Conservation (phyloP, 1,284 basidiomycete genomes). For the Sanghuangporus baumii region DNA sequence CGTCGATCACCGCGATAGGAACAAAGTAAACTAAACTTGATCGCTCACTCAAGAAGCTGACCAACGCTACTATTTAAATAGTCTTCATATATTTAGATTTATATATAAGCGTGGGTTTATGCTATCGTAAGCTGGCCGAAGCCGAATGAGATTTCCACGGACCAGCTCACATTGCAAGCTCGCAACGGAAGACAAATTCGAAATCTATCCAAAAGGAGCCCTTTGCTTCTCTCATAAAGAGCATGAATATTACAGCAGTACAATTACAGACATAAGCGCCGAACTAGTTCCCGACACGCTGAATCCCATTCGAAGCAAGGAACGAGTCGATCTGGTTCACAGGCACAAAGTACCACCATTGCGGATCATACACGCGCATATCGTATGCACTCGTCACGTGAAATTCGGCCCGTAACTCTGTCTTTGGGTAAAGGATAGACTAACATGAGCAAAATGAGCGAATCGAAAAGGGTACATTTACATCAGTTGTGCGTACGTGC, state of each 20-base stretch:
- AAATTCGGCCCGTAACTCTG: constrained; percentile 8
- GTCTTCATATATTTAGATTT: too few relatives aligned
- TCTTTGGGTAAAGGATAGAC: constrained; percentile 4
- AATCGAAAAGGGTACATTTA: background rate
- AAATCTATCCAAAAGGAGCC: too few relatives aligned
- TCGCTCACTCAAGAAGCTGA: too few relatives aligned
- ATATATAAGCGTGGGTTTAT: too few relatives aligned
- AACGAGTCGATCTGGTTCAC: constrained; percentile 11
- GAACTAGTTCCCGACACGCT: background rate
- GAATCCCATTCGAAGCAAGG: constrained; percentile 7
- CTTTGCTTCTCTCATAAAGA: too few relatives aligned
- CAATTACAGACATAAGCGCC: background rate
- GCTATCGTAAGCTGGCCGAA: too few relatives aligned
- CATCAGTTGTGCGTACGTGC: constrained; percentile 2
- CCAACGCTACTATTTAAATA: too few relatives aligned
- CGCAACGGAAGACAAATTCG: too few relatives aligned
- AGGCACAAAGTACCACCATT: constrained; percentile 17
- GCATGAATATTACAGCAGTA: background rate
- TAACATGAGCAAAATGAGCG: background rate
- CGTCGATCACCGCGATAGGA: too few relatives aligned
- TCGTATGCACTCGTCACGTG: constrained; percentile 13
- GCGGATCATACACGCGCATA: constrained; percentile 13
- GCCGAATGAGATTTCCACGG: too few relatives aligned
- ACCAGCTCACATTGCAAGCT: too few relatives aligned
- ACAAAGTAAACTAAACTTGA: too few relatives aligned